Evolutionary conservation across 2,329 filamentous ascomycete species (phyloP), one percentile per base, ranked within the genome.

Genomic region (Nannizzia gypsea): DNA sequence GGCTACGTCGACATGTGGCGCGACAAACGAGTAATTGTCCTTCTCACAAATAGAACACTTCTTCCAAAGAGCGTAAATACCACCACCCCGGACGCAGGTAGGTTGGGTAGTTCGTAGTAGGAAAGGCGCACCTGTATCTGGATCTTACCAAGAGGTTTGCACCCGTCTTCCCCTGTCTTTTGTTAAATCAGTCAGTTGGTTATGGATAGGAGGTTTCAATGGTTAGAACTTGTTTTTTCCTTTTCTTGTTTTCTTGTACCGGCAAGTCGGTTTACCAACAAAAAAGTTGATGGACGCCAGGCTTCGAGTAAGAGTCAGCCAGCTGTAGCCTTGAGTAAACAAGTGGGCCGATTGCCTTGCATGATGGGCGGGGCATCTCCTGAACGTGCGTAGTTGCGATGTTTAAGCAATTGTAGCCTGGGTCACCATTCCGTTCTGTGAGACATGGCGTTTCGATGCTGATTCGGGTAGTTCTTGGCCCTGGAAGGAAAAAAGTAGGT

Each of bases 381-480:
- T 20, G 17, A 24, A n/a, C n/a, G 13, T n/a, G 3, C 5, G 42
- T 42, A 42, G 17, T 26, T 48, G 6, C 42, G 26, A 17, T 15
- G 17, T 15, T 55, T 60, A 57, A 57, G 62, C 61, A 11, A 62
- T 55, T 55, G 60, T 61, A 9, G 62, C 56, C 20, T 63, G 38
- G 36, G 61, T 59, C n/a, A 63, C 28, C 17, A 65, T 60, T 40
- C 63, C 64, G 58, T 64, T 63, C 50, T 61, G 57, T 46, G 63
- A 63, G 56, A 60, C 54, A 28, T 57, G 63, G n/a, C 63, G 64
- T 60, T 65, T 65, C 24, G 63, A 40, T 20, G 59, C 60, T 24
- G 42, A 56, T 36, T 64, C 59, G 56, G 61, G 20, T 11, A 57
- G 15, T 50, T 57, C 61, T 57, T 64, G 59, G 26, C 24, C 38